These are phyloP conservation scores for Trichoderma erinaceum DNA, from an alignment of 495 filamentous ascomycete species.

Conservation along the genomic window DNA sequence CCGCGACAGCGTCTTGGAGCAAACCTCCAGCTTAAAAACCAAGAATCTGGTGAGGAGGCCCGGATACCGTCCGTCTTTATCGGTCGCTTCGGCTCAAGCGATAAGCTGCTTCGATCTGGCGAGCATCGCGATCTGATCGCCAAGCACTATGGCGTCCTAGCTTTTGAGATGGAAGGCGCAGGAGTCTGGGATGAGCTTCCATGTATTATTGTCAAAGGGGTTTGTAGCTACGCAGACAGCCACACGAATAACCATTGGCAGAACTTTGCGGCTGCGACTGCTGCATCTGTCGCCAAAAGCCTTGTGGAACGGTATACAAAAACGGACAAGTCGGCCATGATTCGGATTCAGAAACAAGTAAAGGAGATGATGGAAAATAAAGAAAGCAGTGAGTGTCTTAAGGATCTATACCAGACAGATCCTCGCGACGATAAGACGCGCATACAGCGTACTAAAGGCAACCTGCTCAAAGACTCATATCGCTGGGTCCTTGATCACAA, in stretches of 20 bases:
- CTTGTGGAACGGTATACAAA: not conserved
- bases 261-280: not conserved
- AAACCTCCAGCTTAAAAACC: not conserved
- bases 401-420: slow-evolving; percentile 27
- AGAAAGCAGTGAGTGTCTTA: slow-evolving; percentile 17
- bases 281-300: not conserved
- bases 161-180: slow-evolving; percentile 4
- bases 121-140: not conserved
- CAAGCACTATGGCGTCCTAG: not conserved
- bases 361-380: not conserved
- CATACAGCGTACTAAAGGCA: slow-evolving; percentile 37
- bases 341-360: not conserved
- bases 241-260: not conserved
- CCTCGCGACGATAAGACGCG: slow-evolving; percentile 32
- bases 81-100: not conserved
- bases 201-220: not conserved
- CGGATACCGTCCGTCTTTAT: not conserved
- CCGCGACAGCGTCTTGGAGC: not conserved
- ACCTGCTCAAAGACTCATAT: slow-evolving; percentile 36
- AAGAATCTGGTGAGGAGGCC: not conserved
- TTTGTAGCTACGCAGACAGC: not conserved
- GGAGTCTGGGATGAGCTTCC: slow-evolving; percentile 5
- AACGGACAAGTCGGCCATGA: not conserved
- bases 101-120: not conserved
- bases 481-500: slow-evolving; percentile 36